Evolutionary conservation across 2,329 filamentous ascomycete genomes (phyloP).

Genomic region (Metarhizium humberi): DNA sequence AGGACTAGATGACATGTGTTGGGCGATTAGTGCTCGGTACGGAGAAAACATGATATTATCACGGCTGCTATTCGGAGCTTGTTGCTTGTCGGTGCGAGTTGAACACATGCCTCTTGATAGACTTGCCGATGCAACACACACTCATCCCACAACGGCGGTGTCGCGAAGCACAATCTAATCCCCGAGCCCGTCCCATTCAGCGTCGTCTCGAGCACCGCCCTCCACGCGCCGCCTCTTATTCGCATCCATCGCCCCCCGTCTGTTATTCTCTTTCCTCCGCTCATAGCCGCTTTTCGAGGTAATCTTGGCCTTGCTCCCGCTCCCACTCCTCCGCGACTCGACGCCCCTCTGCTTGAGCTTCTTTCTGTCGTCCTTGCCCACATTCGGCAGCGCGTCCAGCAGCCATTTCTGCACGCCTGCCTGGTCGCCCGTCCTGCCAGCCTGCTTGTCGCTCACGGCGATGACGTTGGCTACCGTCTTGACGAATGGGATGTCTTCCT

Average conservation of each 20-base stretch:
- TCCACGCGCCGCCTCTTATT: constrained; percentile 46
- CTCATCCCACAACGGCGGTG: background rate
- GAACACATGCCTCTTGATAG: too few species aligned
- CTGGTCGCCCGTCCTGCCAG: constrained; percentile 40
- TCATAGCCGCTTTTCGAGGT: constrained; percentile 76
- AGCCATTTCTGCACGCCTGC: constrained; percentile 74
- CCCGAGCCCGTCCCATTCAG: constrained; percentile 41
- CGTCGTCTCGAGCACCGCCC: constrained; percentile 14
- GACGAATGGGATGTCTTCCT: constrained; percentile 82
- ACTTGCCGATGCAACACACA: background rate
- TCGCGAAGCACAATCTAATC: constrained; percentile 17
- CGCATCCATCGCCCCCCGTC: constrained; percentile 50
- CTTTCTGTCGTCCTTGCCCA: constrained; percentile 77
- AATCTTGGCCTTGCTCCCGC: constrained; percentile 49
- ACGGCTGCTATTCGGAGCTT: too few species aligned
- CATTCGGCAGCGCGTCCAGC: constrained; percentile 73
- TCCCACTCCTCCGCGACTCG: constrained; percentile 49
- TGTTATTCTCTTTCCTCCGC: constrained; percentile 58
- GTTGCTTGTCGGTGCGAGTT: too few species aligned
- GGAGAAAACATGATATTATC: too few species aligned
- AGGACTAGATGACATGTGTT: too few species aligned
- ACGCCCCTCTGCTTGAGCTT: constrained; percentile 75
- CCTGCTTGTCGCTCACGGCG: constrained; percentile 67
- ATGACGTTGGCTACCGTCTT: constrained; percentile 94
- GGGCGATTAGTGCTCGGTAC: too few species aligned